Conservation (phyloP, 495 filamentous ascomycete genomes). For the Penicilliopsis zonata region DNA sequence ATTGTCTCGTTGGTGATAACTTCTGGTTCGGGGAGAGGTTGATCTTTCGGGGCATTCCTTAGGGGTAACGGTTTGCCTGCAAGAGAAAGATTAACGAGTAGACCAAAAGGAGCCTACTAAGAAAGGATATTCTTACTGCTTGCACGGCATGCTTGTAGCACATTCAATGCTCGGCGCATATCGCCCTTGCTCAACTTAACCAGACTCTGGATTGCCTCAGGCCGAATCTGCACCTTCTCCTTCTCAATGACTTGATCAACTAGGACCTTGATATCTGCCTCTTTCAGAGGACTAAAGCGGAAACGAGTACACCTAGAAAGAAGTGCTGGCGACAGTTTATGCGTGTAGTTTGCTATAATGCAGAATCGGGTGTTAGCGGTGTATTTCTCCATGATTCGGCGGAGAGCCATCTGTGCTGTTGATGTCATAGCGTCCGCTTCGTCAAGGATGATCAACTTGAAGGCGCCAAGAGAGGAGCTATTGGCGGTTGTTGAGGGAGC, state of each 20-base stretch:
- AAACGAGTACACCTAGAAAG: conserved; percentile 92
- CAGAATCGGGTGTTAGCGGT: conserved; percentile 97
- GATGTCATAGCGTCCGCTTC: conserved; percentile 98
- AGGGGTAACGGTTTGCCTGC: conserved; percentile 59
- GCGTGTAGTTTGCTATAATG: conserved; percentile 98
- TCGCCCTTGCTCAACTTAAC: conserved; percentile 87
- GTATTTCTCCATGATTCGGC: conserved; percentile 98
- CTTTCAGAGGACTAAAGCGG: conserved; percentile 87
- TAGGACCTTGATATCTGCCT: conserved; percentile 65
- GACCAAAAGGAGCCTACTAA: no score
- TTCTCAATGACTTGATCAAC: conserved; percentile 86
- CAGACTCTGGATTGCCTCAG: conserved; percentile 66
- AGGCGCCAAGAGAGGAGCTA: conserved; percentile 50
- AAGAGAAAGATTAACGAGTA: no score
- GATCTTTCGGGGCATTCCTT: conserved; percentile 46
- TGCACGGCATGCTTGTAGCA: conserved; percentile 92
- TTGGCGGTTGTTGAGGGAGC: conserved; percentile 32
- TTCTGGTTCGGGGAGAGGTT: conserved; percentile 46
- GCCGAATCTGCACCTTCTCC: conserved; percentile 71
- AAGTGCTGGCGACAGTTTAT: conserved; percentile 92
- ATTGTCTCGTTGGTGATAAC: conserved; percentile 83
- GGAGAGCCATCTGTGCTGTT: conserved; percentile 91
- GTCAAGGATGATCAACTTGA: conserved; percentile 95
- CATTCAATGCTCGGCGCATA: conserved; percentile 90
- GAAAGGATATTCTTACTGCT: conserved; percentile 60